Evolutionary conservation across 768 basidiomycete species (phyloP).

Genomic region (Pleurotus pulmonarius): DNA sequence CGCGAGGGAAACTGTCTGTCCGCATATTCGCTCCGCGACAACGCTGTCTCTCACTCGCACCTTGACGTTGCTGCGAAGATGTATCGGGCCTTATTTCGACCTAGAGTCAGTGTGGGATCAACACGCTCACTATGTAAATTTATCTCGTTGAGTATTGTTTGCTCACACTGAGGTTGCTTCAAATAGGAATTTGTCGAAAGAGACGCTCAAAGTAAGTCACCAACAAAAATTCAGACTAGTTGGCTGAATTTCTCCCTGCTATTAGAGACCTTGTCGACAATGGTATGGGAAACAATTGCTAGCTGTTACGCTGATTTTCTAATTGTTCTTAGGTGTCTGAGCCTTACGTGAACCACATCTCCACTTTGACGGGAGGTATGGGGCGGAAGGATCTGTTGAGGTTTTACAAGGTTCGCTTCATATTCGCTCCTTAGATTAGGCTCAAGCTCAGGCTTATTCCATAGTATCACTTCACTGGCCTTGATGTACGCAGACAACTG

Average conservation of each 20-base stretch:
- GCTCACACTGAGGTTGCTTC: not conserved
- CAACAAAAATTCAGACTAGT: not conserved
- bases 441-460: not conserved
- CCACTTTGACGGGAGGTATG: slow-evolving; percentile 7
- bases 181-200: slow-evolving; percentile 7
- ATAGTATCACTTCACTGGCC: slow-evolving; percentile 7
- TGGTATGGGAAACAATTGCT: not conserved
- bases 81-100: slow-evolving; percentile 3
- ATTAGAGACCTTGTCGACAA: slow-evolving; percentile 5
- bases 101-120: slow-evolving; percentile 4
- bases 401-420: slow-evolving; percentile 3
- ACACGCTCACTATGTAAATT: slow-evolving; percentile 6
- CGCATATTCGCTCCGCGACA: slow-evolving; percentile 5
- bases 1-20: not conserved
- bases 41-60: slow-evolving; percentile 6
- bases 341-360: slow-evolving; percentile 7
- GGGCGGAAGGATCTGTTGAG: not conserved
- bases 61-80: slow-evolving; percentile 1
- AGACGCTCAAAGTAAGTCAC: slow-evolving; percentile 1
- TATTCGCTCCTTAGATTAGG: not conserved
- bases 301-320: not conserved
- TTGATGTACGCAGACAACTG: not conserved
- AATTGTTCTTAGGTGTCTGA: not conserved
- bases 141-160: not conserved
- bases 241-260: no score